phyloP scores from a whole-genome alignment of 2,329 filamentous ascomycete genomes.

The Monilinia laxa region DNA sequence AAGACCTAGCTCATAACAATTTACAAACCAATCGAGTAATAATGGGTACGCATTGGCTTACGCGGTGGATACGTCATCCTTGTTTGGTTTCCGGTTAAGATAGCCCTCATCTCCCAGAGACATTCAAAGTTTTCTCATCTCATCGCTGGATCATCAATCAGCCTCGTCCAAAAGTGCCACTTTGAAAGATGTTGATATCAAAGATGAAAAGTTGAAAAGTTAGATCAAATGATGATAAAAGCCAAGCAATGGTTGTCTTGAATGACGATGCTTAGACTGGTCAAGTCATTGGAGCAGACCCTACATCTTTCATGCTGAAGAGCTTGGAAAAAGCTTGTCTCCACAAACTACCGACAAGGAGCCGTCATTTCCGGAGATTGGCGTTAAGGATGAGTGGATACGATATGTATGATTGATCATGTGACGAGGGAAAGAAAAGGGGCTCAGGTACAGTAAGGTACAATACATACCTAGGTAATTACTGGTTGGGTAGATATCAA shows the following conservation, averaged over 20 bases:
- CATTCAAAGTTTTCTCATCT: neutral
- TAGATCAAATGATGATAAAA: conserved; percentile 6
- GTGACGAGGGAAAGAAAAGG: neutral
- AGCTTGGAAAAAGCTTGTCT: conserved; percentile 20
- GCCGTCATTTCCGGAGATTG: neutral
- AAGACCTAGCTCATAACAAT: neutral
- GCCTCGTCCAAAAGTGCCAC: neutral
- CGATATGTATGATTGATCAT: neutral
- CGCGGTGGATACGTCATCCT: conserved; percentile 18
- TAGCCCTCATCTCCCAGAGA: conserved; percentile 21
- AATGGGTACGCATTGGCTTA: conserved; percentile 22
- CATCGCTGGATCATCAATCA: neutral
- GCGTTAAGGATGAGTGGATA: conserved; percentile 8
- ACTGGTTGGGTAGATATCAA: too few relatives aligned
- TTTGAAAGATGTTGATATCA: conserved; percentile 6
- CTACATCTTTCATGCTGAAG: neutral
- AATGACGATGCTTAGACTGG: conserved; percentile 15
- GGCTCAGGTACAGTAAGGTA: neutral
- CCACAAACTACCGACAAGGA: conserved; percentile 14
- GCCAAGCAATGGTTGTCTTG: conserved; percentile 19
- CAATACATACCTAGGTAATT: too few relatives aligned
- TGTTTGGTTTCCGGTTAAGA: conserved; percentile 8
- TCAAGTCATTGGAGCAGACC: neutral
- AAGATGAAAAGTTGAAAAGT: neutral
- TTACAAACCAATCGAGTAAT: conserved; percentile 11